Evolutionary conservation across 2,329 filamentous ascomycete genomes (phyloP).

Genomic region (Neopestalotiopsis sp.): DNA sequence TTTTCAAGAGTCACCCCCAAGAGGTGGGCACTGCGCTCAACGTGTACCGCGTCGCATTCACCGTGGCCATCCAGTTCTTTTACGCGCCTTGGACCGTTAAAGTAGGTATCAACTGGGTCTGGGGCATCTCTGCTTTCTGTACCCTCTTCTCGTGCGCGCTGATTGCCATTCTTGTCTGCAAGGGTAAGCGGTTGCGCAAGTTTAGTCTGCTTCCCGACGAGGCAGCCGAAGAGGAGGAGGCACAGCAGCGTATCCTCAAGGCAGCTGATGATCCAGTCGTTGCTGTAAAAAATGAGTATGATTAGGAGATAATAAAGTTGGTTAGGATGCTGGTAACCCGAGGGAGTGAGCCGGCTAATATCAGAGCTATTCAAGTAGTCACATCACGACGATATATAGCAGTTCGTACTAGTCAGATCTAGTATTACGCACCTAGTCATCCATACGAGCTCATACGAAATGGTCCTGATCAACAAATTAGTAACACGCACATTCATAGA

Average conservation of each 20-base stretch:
- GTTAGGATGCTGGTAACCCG: not conserved
- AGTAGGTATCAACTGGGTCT: conserved; percentile 7
- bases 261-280: not conserved
- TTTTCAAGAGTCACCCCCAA: not conserved
- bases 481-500: too few relatives aligned
- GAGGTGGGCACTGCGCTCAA: conserved; percentile 1
- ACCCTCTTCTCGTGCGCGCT: not conserved
- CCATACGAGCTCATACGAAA: too few relatives aligned
- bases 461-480: too few relatives aligned
- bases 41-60: not conserved
- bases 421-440: too few relatives aligned
- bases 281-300: not conserved
- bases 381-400: too few relatives aligned
- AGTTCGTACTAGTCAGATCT: too few relatives aligned
- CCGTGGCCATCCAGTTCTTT: conserved; percentile 8
- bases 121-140: not conserved
- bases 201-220: not conserved
- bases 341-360: not conserved
- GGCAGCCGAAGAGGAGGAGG: not conserved
- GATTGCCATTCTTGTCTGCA: not conserved
- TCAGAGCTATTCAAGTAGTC: too few relatives aligned
- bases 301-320: not conserved
- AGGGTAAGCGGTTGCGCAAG: not conserved
- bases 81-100: not conserved
- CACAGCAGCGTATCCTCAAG: not conserved